Evolutionary conservation across 2,329 filamentous ascomycete species (phyloP).

Genomic region (Zymoseptoria crescenta): DNA sequence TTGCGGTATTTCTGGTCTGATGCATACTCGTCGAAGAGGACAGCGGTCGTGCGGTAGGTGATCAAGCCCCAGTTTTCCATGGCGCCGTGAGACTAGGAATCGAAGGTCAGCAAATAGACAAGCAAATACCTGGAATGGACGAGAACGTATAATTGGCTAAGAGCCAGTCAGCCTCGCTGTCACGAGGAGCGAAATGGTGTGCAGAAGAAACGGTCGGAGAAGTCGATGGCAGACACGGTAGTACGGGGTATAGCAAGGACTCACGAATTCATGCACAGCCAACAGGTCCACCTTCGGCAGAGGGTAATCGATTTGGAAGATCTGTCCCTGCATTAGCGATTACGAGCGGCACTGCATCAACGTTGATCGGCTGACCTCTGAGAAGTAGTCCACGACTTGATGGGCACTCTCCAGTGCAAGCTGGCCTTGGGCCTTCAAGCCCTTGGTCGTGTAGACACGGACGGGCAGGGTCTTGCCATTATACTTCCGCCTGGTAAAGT

Average conservation of each 20-base stretch:
- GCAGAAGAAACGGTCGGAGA: neutral
- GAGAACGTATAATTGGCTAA: conserved; percentile 38
- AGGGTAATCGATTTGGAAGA: conserved; percentile 88
- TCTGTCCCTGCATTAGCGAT: conserved; percentile 30
- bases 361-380: conserved; percentile 48
- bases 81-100: conserved; percentile 56
- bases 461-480: conserved; percentile 87
- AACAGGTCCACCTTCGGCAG: conserved; percentile 86
- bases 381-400: conserved; percentile 93
- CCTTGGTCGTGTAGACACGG: conserved; percentile 88
- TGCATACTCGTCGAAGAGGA: conserved; percentile 89
- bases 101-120: conserved; percentile 33
- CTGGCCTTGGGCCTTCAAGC: conserved; percentile 84
- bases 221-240: neutral
- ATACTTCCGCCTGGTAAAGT: conserved; percentile 80
- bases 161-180: conserved; percentile 14
- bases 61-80: conserved; percentile 98
- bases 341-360: neutral
- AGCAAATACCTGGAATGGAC: neutral
- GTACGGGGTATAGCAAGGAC: conserved; percentile 23
- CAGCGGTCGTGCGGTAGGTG: conserved; percentile 83
- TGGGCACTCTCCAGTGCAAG: conserved; percentile 88
- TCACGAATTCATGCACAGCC: conserved; percentile 86
- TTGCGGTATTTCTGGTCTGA: conserved; percentile 90
- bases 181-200: neutral